A percentile compares a stretch with the other conserved stretches of the same genome.
Conservation (phyloP, 2,329 filamentous ascomycete genomes). For the Aspergillus clavatus region DNA sequence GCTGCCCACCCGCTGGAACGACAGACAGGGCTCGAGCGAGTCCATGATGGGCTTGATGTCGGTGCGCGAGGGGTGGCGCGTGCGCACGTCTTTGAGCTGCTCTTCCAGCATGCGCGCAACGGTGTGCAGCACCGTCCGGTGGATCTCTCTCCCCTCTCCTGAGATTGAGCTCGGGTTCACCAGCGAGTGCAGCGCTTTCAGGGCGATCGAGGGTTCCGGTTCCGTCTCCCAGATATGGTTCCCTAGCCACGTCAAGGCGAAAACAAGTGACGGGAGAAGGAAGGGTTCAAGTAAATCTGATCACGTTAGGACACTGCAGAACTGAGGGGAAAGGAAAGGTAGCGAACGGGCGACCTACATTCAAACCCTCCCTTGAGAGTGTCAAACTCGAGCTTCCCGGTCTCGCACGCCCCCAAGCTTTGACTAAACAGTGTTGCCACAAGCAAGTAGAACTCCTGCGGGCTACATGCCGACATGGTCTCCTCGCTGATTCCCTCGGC, state of each 20-base stretch:
- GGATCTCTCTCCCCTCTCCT: conserved; percentile 57
- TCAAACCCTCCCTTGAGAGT: conserved; percentile 59
- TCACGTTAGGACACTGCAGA: conserved; percentile 5
- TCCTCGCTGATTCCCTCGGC: conserved; percentile 61
- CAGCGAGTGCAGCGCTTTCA: conserved; percentile 54
- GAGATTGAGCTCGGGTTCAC: conserved; percentile 55
- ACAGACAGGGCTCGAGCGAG: conserved; percentile 46
- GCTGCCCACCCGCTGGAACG: conserved; percentile 47
- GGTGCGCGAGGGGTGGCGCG: conserved; percentile 45
- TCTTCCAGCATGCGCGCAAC: conserved; percentile 49
- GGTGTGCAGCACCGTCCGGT: conserved; percentile 55
- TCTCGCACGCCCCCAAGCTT: conserved; percentile 54
- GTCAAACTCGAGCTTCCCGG: conserved; percentile 52
- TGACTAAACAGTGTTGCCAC: conserved; percentile 60
- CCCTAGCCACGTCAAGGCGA: conserved; percentile 56
- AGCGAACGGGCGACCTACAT: conserved; percentile 44
- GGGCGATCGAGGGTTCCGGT: conserved; percentile 47
- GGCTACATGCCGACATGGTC: conserved; percentile 59
- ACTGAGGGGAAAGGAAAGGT: not conserved
- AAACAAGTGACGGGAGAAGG: conserved; percentile 56
- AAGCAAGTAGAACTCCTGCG: conserved; percentile 60
- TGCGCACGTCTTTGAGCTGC: conserved; percentile 49
- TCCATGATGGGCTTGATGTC: conserved; percentile 52
- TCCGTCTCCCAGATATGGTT: conserved; percentile 51
- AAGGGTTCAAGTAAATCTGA: conserved; percentile 60